Conservation (phyloP, 2,329 filamentous ascomycete genomes). For the Dryadomyces quercivorus region DNA sequence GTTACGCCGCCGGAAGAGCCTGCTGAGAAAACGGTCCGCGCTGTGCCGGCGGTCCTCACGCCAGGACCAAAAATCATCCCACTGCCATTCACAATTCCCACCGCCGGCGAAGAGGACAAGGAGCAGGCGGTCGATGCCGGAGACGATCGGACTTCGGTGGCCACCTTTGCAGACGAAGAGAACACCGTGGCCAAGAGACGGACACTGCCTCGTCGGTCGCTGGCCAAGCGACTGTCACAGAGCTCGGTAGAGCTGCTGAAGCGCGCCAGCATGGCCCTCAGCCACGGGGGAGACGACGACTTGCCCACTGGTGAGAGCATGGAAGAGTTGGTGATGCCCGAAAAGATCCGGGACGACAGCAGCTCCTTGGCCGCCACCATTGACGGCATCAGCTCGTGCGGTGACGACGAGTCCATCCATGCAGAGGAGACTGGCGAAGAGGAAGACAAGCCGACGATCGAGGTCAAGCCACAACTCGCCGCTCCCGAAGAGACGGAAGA, state of each 20-base stretch:
- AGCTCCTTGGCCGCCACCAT: conserved; percentile 47
- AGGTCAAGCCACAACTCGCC: conserved; percentile 26
- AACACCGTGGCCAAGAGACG: conserved; percentile 25
- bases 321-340: conserved; percentile 32
- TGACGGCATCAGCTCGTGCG: conserved; percentile 37
- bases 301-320: conserved; percentile 22
- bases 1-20: conserved; percentile 1
- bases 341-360: conserved; percentile 24
- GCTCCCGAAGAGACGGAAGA: not conserved
- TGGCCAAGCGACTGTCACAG: conserved; percentile 36
- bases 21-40: not conserved
- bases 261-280: conserved; percentile 13
- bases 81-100: conserved; percentile 51
- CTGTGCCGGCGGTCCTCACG: not conserved
- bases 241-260: conserved; percentile 30
- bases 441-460: conserved; percentile 15
- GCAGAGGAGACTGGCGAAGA: conserved; percentile 3
- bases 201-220: conserved; percentile 20
- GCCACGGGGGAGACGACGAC: not conserved
- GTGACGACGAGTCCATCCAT: conserved; percentile 20
- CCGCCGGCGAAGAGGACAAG: not conserved
- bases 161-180: conserved; percentile 54
- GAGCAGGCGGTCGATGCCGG: conserved; percentile 25
- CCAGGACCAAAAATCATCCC: conserved; percentile 41
- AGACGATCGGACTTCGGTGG: conserved; percentile 52